A percentile compares a stretch with the other conserved stretches of the same genome.
Evolutionary conservation across 805 yeast species (phyloP).

Genomic region (Nakazawaea siamensis): DNA sequence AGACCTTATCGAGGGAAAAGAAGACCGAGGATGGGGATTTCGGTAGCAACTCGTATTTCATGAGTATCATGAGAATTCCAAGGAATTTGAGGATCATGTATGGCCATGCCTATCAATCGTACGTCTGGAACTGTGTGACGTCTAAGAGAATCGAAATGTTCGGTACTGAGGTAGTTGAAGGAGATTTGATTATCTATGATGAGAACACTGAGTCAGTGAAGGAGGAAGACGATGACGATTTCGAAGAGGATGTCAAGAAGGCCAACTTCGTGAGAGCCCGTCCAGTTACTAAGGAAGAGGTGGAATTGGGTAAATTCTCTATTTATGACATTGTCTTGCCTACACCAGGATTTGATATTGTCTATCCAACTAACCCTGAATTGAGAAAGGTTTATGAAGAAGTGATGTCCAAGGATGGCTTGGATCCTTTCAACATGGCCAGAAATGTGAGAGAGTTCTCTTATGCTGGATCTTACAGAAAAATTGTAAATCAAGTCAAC

Average conservation of each 20-base stretch:
- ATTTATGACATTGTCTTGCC: constrained; percentile 87
- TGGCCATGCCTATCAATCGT: constrained; percentile 96
- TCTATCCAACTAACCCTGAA: constrained; percentile 65
- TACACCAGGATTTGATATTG: constrained; percentile 93
- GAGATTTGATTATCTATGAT: constrained; percentile 61
- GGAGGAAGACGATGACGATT: constrained; percentile 35
- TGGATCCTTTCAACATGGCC: constrained; percentile 81
- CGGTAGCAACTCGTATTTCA: constrained; percentile 51
- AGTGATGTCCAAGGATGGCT: constrained; percentile 70
- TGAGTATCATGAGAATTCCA: constrained; percentile 83
- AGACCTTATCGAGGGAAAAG: constrained; percentile 44
- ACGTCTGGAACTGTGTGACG: constrained; percentile 85
- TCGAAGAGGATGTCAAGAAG: constrained; percentile 64
- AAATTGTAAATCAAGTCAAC: constrained; percentile 57
- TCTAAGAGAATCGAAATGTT: constrained; percentile 64
- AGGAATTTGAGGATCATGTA: constrained; percentile 90
- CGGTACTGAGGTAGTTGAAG: constrained; percentile 66
- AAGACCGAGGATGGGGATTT: constrained; percentile 39
- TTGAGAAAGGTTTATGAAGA: constrained; percentile 56
- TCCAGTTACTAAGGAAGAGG: constrained; percentile 68
- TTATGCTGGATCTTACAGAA: constrained; percentile 83
- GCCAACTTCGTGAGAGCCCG: constrained; percentile 58
- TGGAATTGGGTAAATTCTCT: constrained; percentile 45
- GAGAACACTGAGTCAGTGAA: constrained; percentile 14
- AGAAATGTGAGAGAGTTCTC: constrained; percentile 85